phyloP scores from a whole-genome alignment of 1,284 basidiomycete species.

The Microbotryum silenes-acaulis region DNA sequence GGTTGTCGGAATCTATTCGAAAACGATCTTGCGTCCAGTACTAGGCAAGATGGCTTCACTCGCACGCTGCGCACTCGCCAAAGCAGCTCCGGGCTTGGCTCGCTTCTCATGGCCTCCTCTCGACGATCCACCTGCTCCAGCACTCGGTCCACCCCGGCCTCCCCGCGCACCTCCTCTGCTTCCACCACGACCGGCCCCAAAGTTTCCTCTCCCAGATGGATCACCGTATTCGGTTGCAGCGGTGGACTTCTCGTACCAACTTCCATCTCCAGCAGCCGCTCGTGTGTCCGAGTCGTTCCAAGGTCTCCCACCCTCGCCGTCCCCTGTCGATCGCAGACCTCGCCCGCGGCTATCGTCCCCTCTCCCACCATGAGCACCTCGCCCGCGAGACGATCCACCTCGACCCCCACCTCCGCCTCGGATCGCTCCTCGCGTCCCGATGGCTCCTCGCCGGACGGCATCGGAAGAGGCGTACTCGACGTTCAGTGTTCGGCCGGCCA shows the following conservation, averaged over 20 bases:
- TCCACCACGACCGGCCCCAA: constrained; percentile 1
- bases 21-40: constrained; percentile 75
- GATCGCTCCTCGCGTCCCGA: constrained; percentile 32
- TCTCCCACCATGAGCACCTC: too few species aligned
- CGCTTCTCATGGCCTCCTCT: constrained; percentile 44
- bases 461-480: constrained; percentile 83
- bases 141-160: constrained; percentile 36
- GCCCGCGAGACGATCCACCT: too few species aligned
- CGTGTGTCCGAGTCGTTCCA: neutral
- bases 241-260: neutral
- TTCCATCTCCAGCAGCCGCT: too few species aligned
- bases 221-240: neutral
- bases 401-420: constrained; percentile 12
- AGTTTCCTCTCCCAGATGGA: too few species aligned
- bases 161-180: constrained; percentile 1
- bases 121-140: constrained; percentile 31
- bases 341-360: constrained; percentile 10
- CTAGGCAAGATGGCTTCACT: constrained; percentile 72
- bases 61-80: constrained; percentile 79
- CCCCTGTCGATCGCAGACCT: neutral
- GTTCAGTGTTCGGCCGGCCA: constrained; percentile 74
- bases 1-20: constrained; percentile 41
- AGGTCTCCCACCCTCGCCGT: neutral
- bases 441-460: constrained; percentile 62
- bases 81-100: constrained; percentile 77